Conservation (phyloP, 2,329 filamentous ascomycete genomes). For the Talaromyces islandicus region DNA sequence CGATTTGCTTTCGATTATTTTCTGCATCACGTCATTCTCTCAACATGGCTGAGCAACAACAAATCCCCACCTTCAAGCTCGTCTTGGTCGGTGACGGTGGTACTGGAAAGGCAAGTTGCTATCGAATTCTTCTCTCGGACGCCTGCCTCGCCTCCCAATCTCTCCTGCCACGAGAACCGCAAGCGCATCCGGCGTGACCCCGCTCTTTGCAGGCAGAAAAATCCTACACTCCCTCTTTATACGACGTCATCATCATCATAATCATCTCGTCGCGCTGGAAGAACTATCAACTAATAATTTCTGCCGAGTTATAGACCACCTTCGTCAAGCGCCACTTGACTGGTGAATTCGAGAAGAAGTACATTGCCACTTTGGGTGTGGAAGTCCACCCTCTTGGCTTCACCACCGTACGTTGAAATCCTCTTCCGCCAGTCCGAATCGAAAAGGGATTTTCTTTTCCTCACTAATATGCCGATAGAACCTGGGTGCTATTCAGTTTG, state of each 20-base stretch:
- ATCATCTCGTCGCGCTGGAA: slow-evolving; percentile 1
- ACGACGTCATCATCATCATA: background rate
- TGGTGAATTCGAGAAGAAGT: slow-evolving; percentile 99
- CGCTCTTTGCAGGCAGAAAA: slow-evolving; percentile 4
- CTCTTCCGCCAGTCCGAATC: slow-evolving; percentile 12
- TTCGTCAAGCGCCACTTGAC: slow-evolving; percentile 99
- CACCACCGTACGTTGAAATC: slow-evolving; percentile 71
- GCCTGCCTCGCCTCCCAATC: background rate
- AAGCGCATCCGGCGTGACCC: slow-evolving; percentile 9
- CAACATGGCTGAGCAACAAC: slow-evolving; percentile 56
- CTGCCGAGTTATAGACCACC: slow-evolving; percentile 64
- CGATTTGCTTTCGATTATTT: slow-evolving; percentile 11
- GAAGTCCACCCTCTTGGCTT: slow-evolving; percentile 98
- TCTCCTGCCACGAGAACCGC: background rate
- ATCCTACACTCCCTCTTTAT: background rate
- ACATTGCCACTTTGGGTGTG: slow-evolving; percentile 98
- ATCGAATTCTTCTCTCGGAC: slow-evolving; percentile 8
- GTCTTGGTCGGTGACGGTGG: slow-evolving; percentile 98
- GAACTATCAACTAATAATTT: background rate
- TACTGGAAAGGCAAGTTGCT: slow-evolving; percentile 84
- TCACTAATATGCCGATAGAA: slow-evolving; percentile 51
- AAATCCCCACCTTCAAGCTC: slow-evolving; percentile 91
- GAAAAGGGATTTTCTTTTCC: slow-evolving; percentile 11
- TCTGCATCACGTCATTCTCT: slow-evolving; percentile 18
- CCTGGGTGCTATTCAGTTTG: slow-evolving; percentile 94